phyloP scores from a whole-genome alignment of 2,329 filamentous ascomycete species.

The Colletotrichum sp. region DNA sequence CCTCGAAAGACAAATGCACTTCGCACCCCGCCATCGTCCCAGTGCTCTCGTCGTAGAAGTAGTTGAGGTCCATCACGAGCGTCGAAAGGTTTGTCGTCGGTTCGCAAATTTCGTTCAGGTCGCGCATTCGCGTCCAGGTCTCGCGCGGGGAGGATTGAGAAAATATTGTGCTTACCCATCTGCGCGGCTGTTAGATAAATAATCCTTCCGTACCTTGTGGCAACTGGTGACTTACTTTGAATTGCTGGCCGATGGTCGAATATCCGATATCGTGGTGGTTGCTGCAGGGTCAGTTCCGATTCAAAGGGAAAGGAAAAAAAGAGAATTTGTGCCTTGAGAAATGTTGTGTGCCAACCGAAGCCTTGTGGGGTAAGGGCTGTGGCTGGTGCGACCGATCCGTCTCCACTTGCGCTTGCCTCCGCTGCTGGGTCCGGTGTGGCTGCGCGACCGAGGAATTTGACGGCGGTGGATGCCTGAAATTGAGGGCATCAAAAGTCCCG shows the following conservation, averaged over 20 bases:
- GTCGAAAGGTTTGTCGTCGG: slow-evolving; percentile 10
- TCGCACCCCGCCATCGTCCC: not conserved
- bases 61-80: slow-evolving; percentile 14
- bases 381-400: not conserved
- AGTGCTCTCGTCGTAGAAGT: slow-evolving; percentile 11
- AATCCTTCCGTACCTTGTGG: not conserved
- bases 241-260: slow-evolving; percentile 23
- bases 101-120: not conserved
- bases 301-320: slow-evolving; percentile 9
- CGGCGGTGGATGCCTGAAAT: not conserved
- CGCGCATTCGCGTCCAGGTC: not conserved
- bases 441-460: not conserved
- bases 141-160: not conserved
- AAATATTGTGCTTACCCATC: slow-evolving; percentile 62
- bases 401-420: not conserved
- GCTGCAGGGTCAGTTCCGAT: slow-evolving; percentile 16
- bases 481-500: not conserved
- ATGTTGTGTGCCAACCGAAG: slow-evolving; percentile 5
- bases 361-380: not conserved
- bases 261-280: slow-evolving; percentile 22
- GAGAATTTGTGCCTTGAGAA: slow-evolving; percentile 9
- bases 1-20: not conserved
- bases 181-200: slow-evolving; percentile 45
- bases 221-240: slow-evolving; percentile 20
- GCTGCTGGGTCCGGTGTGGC: not conserved